These are phyloP conservation scores for Picea abies DNA, from an alignment of 83 land plant genomes.

Conservation along the genomic window DNA sequence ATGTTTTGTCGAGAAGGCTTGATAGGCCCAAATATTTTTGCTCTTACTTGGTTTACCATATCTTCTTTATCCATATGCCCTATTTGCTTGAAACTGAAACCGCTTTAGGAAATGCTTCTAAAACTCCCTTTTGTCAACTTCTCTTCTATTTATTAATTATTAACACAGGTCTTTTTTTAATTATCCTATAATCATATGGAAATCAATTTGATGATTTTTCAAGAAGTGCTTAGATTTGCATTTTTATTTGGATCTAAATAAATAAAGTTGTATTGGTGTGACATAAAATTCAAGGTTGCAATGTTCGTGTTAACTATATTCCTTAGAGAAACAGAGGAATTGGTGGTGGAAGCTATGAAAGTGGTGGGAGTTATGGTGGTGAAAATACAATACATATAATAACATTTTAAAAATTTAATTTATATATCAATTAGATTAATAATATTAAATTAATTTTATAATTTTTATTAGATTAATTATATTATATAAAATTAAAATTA, in stretches of 20 bases:
- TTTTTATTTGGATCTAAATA: not conserved
- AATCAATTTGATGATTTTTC: not conserved
- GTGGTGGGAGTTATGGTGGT: conserved; percentile 1
- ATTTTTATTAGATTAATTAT: too few relatives aligned
- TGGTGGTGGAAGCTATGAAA: conserved; percentile 6
- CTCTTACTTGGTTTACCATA: too few relatives aligned
- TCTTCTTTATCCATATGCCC: conserved; percentile 11
- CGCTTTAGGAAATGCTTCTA: conserved; percentile 19
- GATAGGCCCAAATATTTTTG: conserved; percentile 40
- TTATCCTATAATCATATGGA: conserved; percentile 6
- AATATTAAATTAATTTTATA: too few relatives aligned
- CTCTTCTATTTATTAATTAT: too few relatives aligned
- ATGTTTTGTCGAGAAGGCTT: conserved; percentile 31
- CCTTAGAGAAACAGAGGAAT: conserved; percentile 16
- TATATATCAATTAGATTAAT: too few relatives aligned
- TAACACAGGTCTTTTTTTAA: too few relatives aligned
- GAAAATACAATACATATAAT: too few relatives aligned
- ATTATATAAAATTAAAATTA: too few relatives aligned
- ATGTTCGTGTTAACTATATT: conserved; percentile 26
- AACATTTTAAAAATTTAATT: too few relatives aligned
- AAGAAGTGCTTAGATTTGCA: not conserved
- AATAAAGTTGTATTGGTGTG: not conserved
- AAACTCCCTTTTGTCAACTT: conserved; percentile 20
- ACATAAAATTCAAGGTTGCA: conserved; percentile 30
- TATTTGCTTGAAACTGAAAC: conserved; percentile 49